Evolutionary conservation across 2,329 filamentous ascomycete species (phyloP), one percentile per base, ranked within the genome.

Genomic region (Dendryphion nanum): DNA sequence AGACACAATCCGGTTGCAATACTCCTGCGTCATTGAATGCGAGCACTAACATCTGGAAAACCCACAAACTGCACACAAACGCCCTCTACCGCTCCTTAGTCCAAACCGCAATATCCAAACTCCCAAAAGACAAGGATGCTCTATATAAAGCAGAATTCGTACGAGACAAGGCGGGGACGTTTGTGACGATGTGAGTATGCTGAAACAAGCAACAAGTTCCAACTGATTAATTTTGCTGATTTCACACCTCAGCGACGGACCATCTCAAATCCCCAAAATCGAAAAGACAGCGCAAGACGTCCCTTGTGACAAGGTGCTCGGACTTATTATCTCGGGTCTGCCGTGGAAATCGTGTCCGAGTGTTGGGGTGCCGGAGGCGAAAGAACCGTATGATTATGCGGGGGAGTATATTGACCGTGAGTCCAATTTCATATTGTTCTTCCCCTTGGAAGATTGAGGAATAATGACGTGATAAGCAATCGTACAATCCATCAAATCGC

Each of bases 281-380:
- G 55, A 74, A 20, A 52, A 53, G 13, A 66, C 71, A 28, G 73
- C 74, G 38, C 73, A 75, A 40, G 59, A 55, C 18, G 69, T 65
- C 21, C 70, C 71, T 15, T 70, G 70, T 7, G 66, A 45, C 34
- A 69, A 69, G 41, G 66, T 70, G 4, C 71, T 70, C n/a, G 67
- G 66, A 4, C 74, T 81, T 37, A 77, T 81, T 38, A 72, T 81
- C 45, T 80, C 80, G 53, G 75, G 81, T 53, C 63, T 81, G 6
- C 77, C 78, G 32, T 76, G 78, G 48, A 75, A 77, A 57, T 77
- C 80, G 53, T 81, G 78, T 51, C 72, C 77, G 18, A 76, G 77
- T 30, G 80, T 79, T 51, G 77, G 77, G 46, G 76, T 79, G 57
- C 72, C 75, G 39, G 76, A 73, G 40, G 61, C 78, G 44, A 55